A percentile compares a stretch with the other conserved stretches of the same genome.
These are phyloP conservation scores for Pterulicium gracile DNA, from an alignment of 1,284 basidiomycete species.

Conservation along the genomic window DNA sequence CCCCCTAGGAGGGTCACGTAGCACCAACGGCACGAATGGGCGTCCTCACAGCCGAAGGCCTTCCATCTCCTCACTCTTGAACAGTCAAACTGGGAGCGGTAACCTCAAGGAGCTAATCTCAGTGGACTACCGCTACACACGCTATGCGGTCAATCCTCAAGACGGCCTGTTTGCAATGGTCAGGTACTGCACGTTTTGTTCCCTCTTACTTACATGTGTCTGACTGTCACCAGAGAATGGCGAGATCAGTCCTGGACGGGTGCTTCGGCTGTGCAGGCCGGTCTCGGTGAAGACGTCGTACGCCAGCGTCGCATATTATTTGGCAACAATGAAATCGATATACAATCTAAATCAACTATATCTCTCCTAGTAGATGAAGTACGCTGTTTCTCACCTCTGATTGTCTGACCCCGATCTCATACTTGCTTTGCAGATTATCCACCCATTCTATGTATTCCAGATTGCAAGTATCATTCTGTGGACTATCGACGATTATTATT, in stretches of 20 bases:
- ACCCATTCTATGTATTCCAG: conserved; percentile 98
- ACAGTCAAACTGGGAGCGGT: conserved; percentile 12
- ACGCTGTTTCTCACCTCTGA: conserved; percentile 10
- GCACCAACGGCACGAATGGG: not conserved
- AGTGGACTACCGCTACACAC: conserved; percentile 81
- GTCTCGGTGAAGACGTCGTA: conserved; percentile 43
- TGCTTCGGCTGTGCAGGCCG: conserved; percentile 49
- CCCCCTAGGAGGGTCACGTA: not conserved
- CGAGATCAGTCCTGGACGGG: conserved; percentile 75
- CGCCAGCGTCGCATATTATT: conserved; percentile 70
- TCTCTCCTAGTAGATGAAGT: conserved; percentile 88
- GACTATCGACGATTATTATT: conserved; percentile 93
- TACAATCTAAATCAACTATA: conserved; percentile 79
- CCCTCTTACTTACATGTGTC: conserved; percentile 1
- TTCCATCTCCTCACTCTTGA: not conserved
- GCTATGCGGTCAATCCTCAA: conserved; percentile 81
- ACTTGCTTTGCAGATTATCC: conserved; percentile 53
- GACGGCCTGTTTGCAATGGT: conserved; percentile 79
- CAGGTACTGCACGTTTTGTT: conserved; percentile 36
- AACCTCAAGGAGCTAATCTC: conserved; percentile 43
- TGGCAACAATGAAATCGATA: conserved; percentile 84
- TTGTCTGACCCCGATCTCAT: conserved; percentile 10
- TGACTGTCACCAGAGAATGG: conserved; percentile 65
- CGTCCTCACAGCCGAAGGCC: not conserved
- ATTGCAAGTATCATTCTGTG: conserved; percentile 92